A percentile compares a stretch with the other conserved stretches of the same genome.
Evolutionary conservation across 306 rosid species (phyloP).

Genomic region (Ziziphus jujuba): DNA sequence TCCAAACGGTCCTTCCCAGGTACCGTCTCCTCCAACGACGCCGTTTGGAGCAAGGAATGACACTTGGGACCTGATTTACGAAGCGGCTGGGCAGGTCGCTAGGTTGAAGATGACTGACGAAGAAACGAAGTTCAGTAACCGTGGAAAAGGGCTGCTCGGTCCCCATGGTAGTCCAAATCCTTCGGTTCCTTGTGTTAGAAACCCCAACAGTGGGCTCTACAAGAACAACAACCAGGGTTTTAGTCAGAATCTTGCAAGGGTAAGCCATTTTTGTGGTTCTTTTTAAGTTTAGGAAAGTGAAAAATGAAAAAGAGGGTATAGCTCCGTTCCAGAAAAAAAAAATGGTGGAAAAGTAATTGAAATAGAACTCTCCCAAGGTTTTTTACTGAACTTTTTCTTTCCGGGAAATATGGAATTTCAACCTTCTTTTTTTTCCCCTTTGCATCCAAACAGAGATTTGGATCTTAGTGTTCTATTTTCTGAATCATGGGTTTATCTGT

Average conservation of each 20-base stretch:
- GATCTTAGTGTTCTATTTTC: not conserved
- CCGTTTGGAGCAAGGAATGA: constrained; percentile 49
- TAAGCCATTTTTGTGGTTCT: not conserved
- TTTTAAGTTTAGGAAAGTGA: not conserved
- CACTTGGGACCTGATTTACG: constrained; percentile 69
- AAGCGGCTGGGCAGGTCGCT: constrained; percentile 76
- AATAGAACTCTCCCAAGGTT: not conserved
- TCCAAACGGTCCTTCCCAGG: constrained; percentile 59
- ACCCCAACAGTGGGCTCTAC: constrained; percentile 19
- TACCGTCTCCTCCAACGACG: constrained; percentile 67
- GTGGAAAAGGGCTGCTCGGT: constrained; percentile 32
- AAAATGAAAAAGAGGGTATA: not conserved
- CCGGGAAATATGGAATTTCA: not conserved
- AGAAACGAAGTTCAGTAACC: constrained; percentile 19
- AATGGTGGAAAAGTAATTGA: not conserved
- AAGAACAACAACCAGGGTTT: constrained; percentile 28
- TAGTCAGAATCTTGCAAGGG: constrained; percentile 37
- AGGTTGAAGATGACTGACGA: constrained; percentile 52
- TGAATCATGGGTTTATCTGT: not conserved
- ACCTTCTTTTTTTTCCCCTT: not conserved
- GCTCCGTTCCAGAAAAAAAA: not conserved
- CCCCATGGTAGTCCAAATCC: constrained; percentile 21
- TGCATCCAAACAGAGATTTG: too few relatives aligned
- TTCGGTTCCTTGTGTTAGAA: constrained; percentile 1
- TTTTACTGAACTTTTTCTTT: not conserved